Evolutionary conservation across 495 filamentous ascomycete genomes (phyloP), one percentile per base, ranked within the genome.

Genomic region (Choiromyces venosus): DNA sequence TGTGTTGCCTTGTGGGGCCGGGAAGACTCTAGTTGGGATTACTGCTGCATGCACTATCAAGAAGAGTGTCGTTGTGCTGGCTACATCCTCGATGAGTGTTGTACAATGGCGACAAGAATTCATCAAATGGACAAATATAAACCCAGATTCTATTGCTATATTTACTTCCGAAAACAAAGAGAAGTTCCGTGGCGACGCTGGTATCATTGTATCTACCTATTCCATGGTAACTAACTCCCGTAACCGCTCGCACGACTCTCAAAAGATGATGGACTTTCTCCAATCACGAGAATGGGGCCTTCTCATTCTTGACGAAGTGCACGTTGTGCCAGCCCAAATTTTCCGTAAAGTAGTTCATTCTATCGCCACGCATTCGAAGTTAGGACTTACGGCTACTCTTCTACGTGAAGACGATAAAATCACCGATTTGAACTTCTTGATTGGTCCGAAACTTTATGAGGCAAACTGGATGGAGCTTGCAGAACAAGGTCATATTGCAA

Each of bases 401-500:
- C 89, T 99, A 14, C 87, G 96, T 84, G 95, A 99, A 82, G 95
- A 99, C 81, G 94, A 99, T 86, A 97, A 97, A 83, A 98, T 99
- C 78, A 91, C 91, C 33, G 94, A 98, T 86, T 85, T 99, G 67
- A 99, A 99, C 82, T 98, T 97, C 82, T 85, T 99, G 79, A 98
- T 99, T 82, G 95, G 95, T 0, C 95, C 95, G 6, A 99, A 99
- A 80, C 86, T 99, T 1, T 99, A 97, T 83, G 95, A 99, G 82
- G 95, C 95, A 37, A 99, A 99, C 82, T 99, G 95, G 95, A 97
- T 98, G 92, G 94, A 99, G 82, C 88, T 99, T 61, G 93, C 94
- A 0, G 92, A 97, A 73, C 92, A 97, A 82, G 95, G 95, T 19
- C 95, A 98, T 81, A 99, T 99, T 80, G 95, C 95, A 61, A 93